Evolutionary conservation across 208 protist genomes (phyloP), one percentile per base, ranked within the genome.

Genomic region (Crithidia bombi): DNA sequence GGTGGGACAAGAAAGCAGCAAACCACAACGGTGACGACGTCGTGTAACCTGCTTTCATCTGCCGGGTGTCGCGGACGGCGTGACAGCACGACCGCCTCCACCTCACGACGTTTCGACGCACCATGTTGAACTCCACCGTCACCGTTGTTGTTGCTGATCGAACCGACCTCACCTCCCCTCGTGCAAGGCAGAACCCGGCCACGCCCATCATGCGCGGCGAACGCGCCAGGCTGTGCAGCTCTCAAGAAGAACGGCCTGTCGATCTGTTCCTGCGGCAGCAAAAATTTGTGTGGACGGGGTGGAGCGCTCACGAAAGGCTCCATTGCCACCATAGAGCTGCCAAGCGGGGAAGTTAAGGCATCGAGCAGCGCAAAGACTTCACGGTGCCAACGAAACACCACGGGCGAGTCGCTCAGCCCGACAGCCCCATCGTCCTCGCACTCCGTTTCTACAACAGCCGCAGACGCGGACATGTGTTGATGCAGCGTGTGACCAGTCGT

Each of bases 1-100:
- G 59, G 36, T 25, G 69, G 69, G 0, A 41, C 26, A 12, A 58
- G 36, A 35, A 75, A 58, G 32, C 69, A 51, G 26, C 69, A 75
- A 59, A 75, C 61, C 50, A 75, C 69, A 19, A 75, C 69, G 12
- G 69, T 75, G 30, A 75, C 69, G 17, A 65, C 61, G 47, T 68
- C 61, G 44, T 64, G 50, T 51, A 52, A 17, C 21, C 57, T 30
- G n/a, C 61, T 75, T 54, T 47, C 35, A 14, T 67, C 61, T 6
- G 47, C 52, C 5, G 59, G 69, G 36, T 68, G 59, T 5, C 30
- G 51, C 12, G 69, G 69, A 38, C 61, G 61, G 10, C 69, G 61
- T 0, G 61, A 46, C 12, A 75, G 56, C n/a, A n/a, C n/a, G 9
- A 64, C 32, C 0, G 50, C 43, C n/a, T 52, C 46, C 3, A 6